phyloP scores from a whole-genome alignment of 208 protist genomes.

The Kentomonas sorsogonicus region DNA sequence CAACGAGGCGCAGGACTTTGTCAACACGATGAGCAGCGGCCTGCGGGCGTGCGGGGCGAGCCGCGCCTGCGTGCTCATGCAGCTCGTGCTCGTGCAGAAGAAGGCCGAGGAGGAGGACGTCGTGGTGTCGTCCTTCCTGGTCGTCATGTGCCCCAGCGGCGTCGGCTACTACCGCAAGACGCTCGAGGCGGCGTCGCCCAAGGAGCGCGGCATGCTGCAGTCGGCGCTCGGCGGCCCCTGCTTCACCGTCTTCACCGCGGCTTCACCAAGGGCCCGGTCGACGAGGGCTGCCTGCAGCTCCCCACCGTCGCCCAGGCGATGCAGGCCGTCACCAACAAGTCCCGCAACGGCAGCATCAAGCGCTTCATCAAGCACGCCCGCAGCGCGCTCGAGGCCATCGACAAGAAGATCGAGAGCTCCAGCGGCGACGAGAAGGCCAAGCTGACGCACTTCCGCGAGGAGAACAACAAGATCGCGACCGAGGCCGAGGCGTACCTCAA shows the following conservation, averaged over 20 bases:
- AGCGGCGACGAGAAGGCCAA: constrained; percentile 22
- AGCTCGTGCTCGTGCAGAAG: constrained; percentile 25
- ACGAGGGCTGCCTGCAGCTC: constrained; percentile 27
- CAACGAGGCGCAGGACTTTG: constrained; percentile 18
- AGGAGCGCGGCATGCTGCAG: constrained; percentile 18
- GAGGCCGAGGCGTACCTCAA: constrained; percentile 23
- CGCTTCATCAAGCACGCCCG: constrained; percentile 22
- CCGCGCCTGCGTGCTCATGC: constrained; percentile 34
- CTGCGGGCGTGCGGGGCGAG: constrained; percentile 31
- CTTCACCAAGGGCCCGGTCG: constrained; percentile 19
- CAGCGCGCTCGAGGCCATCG: constrained; percentile 14
- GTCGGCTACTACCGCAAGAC: constrained; percentile 22
- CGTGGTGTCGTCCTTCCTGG: constrained; percentile 31
- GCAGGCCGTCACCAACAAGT: constrained; percentile 17
- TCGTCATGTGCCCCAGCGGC: constrained; percentile 18
- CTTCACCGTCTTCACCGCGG: constrained; percentile 19
- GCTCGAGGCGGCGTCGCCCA: constrained; percentile 1
- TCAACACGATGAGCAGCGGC: constrained; percentile 19
- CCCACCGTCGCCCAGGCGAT: constrained; percentile 19
- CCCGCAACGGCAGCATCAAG: constrained; percentile 26
- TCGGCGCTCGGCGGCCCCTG: constrained; percentile 20
- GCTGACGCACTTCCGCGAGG: constrained; percentile 22
- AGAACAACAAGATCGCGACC: constrained; percentile 19
- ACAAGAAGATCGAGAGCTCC: constrained; percentile 12
- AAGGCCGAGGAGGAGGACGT: constrained; percentile 36